Evolutionary conservation across 768 basidiomycete genomes (phyloP).

Genomic region (Psilocybe subaeruginosa): DNA sequence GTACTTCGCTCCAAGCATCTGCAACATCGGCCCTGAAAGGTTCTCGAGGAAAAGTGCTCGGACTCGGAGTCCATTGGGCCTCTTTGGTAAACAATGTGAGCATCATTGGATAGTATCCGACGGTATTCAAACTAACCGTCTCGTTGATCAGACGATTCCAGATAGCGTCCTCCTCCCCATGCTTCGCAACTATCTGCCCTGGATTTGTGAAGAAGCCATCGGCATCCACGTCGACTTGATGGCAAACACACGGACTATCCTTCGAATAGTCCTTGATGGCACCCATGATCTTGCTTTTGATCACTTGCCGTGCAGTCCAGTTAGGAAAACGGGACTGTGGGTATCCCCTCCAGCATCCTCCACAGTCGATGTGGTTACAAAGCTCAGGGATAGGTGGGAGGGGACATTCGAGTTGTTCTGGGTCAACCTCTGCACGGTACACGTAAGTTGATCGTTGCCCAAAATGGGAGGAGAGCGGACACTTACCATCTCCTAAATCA

Average conservation of each 20-base stretch:
- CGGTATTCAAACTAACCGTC: conserved; percentile 21
- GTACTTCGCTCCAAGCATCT: conserved; percentile 65
- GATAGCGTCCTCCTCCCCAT: conserved; percentile 29
- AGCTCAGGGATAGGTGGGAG: conserved; percentile 36
- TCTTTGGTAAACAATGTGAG: conserved; percentile 20
- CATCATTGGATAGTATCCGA: not conserved
- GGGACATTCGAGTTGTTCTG: conserved; percentile 32
- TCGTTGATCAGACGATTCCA: conserved; percentile 40
- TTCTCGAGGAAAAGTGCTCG: conserved; percentile 57
- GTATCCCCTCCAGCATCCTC: conserved; percentile 44
- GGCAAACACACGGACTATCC: conserved; percentile 29
- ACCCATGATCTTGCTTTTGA: conserved; percentile 40
- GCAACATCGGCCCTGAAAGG: conserved; percentile 53
- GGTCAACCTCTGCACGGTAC: conserved; percentile 36
- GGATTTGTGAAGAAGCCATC: conserved; percentile 41
- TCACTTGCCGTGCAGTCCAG: conserved; percentile 52
- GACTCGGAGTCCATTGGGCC: conserved; percentile 42
- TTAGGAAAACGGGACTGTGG: conserved; percentile 58
- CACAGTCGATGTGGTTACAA: conserved; percentile 41
- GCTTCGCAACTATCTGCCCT: conserved; percentile 23
- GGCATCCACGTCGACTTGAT: conserved; percentile 44
- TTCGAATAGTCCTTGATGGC: conserved; percentile 38
- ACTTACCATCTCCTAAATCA: conserved; percentile 40
- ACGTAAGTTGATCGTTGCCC: not conserved
- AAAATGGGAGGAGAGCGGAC: not conserved